Base-by-base conservation (phyloP, 208 protist genomes). In the Trypanosoma caninum region DNA sequence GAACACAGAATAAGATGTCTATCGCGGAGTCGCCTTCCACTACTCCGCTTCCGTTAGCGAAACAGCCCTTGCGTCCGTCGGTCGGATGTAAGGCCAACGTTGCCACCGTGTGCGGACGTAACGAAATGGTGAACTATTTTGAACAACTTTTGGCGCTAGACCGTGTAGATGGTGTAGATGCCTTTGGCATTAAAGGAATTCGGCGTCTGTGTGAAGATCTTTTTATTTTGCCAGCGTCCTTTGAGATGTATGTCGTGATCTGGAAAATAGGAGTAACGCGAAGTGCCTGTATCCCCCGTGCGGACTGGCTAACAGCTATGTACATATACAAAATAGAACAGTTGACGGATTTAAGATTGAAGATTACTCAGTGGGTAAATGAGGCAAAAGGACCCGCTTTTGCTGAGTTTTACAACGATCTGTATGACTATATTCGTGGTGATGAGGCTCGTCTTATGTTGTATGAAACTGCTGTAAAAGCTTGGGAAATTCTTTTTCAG, bases 341-440 rank as follows among this genome's bases (percentile, higher is more conserved):
- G 3, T 18, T 74, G 37, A 6, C 45, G 0, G 76, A 93, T 45
- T 61, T 96, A 9, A 71, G 71, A 33, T 18, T 59, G 28, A 65
- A 70, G 16, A 22, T 88, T 16, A 20, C 13, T 0, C 79, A 84
- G 25, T 94, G 82, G 79, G 74, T 74, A 6, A 64, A 69, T n/a
- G 69, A 90, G 6, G 76, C 47, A 31, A 67, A 47, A 55, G 23
- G 65, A 45, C 6, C 28, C 22, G 9, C 27, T 16, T 96, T 92
- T 45, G 54, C 57, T 9, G 72, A 87, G 10, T 89, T 93, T 70
- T 94, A 92, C 62, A 82, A 82, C 55, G 87, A 84, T 42, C 28
- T 92, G 11, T 96, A 94, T 65, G 90, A 96, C 66, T 94, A 82
- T 51, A 65, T 94, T 40, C 75, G 90, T 27, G 87, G 87, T 18